Evolutionary conservation across 805 yeast species (phyloP), one percentile per base, ranked within the genome.

Genomic region (Metschnikowia matae): DNA sequence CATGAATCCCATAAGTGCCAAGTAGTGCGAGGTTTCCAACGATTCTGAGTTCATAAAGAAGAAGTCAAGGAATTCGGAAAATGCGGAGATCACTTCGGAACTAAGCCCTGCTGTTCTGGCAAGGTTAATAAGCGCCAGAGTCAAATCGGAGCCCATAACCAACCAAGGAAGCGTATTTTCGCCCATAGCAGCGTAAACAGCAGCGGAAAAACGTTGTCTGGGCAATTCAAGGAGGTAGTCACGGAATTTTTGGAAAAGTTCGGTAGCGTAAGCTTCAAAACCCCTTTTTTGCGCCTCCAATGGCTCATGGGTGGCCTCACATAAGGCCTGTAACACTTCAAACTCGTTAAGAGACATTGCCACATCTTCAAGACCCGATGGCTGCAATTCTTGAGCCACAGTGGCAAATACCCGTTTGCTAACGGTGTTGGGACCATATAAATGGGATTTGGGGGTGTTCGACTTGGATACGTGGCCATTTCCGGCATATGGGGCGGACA

Each of bases 301-400:
- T 4, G 31, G 8, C 13, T 6, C 40, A 6, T 13, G n/a, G 4
- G 55, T 48, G n/a, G 60, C 58, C 29, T 46, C 57, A 52, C 85
- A 80, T 26, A 85, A 64, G 0, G 89, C 86, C 41, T 78, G 56
- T 51, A 84, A 67, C 4, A 78, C 75, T 54, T 84, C 87, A 50
- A 73, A 71, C 60, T 83, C 86, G 50, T 75, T 78, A 37, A 72
- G 65, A 1, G 80, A 66, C 52, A 80, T 70, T 14, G 80, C 78
- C 15, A 76, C 73, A 4, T 32, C 11, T 2, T 23, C 40, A 11
- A 46, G 35, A 3, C 33, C 11, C 36, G 41, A 14, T 8, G 46
- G 44, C 13, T 38, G 38, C 20, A 39, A 43, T 5, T 17, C n/a
- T 23, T 32, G 17, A 14, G 23, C 43, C 44, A 29, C 10, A 23